Conservation (phyloP, 805 yeast species). For the Peterozyma xylosa region DNA sequence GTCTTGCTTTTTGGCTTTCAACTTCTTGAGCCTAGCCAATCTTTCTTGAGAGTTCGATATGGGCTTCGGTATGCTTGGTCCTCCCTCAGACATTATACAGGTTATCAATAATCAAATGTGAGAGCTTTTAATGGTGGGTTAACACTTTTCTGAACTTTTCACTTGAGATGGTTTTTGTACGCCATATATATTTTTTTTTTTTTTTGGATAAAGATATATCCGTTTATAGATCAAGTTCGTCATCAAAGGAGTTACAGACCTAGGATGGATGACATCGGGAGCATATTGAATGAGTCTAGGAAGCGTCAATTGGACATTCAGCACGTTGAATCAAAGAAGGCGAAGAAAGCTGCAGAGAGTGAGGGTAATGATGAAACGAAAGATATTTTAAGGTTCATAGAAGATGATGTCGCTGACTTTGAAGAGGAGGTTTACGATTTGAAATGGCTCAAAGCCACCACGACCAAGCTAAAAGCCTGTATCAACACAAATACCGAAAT, state of each 20-base stretch:
- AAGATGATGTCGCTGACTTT: slow-evolving; percentile 3
- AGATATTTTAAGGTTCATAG: neutral
- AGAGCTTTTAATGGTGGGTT: too few relatives aligned
- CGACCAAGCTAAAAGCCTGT: neutral
- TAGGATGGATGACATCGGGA: too few relatives aligned
- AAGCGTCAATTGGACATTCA: neutral
- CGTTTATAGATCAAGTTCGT: too few relatives aligned
- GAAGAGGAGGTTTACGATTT: slow-evolving; percentile 3
- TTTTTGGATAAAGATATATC: too few relatives aligned
- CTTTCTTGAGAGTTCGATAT: slow-evolving; percentile 3
- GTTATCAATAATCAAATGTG: too few relatives aligned
- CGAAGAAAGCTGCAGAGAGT: neutral
- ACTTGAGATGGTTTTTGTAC: too few relatives aligned
- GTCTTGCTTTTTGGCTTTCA: slow-evolving; percentile 9
- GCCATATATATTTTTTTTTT: too few relatives aligned
- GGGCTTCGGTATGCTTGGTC: too few relatives aligned
- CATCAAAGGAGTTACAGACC: too few relatives aligned
- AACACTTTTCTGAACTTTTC: too few relatives aligned
- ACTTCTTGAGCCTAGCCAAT: slow-evolving; percentile 6
- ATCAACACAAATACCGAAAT: slow-evolving; percentile 4
- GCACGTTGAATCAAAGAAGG: neutral
- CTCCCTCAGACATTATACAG: too few relatives aligned
- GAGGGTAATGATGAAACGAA: neutral
- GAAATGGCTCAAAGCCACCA: slow-evolving; percentile 1
- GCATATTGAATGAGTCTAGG: too few relatives aligned